phyloP scores from a whole-genome alignment of 2,329 filamentous ascomycete genomes.

The Alternaria sp. region DNA sequence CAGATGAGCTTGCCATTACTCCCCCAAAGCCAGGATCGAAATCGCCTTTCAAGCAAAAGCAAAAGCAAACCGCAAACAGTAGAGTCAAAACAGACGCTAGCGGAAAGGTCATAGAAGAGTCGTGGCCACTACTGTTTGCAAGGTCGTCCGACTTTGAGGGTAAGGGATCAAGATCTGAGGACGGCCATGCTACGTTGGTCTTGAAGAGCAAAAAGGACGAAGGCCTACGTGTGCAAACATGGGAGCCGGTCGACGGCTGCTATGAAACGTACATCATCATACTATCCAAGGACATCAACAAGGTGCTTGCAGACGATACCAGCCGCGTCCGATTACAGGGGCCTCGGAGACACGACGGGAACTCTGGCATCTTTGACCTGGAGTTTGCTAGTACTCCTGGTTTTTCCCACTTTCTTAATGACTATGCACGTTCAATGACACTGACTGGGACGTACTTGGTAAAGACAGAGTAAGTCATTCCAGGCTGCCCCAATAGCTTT shows the following conservation, averaged over 20 bases:
- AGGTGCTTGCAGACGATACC: slow-evolving; percentile 21
- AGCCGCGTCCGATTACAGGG: slow-evolving; percentile 35
- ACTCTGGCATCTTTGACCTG: slow-evolving; percentile 30
- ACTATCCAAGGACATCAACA: slow-evolving; percentile 21
- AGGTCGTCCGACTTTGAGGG: slow-evolving; percentile 23
- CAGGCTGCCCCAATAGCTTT: no score
- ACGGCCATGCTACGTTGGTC: slow-evolving; percentile 7
- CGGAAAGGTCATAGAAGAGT: neutral
- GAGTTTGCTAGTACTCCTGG: slow-evolving; percentile 24
- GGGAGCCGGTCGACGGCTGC: slow-evolving; percentile 1
- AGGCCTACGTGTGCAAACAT: slow-evolving; percentile 11
- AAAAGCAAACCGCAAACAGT: slow-evolving; percentile 3
- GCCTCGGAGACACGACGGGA: slow-evolving; percentile 10
- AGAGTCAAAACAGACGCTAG: slow-evolving; percentile 3
- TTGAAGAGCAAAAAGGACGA: slow-evolving; percentile 1
- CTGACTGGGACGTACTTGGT: neutral
- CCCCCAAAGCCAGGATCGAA: neutral
- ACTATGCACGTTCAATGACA: slow-evolving; percentile 2
- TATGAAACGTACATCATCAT: slow-evolving; percentile 14
- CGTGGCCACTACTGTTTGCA: slow-evolving; percentile 31
- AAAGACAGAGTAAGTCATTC: slow-evolving; percentile 8
- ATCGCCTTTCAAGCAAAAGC: slow-evolving; percentile 10
- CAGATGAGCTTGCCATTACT: slow-evolving; percentile 32
- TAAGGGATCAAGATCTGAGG: neutral
- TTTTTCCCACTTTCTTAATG: slow-evolving; percentile 21